Percentiles rank a stretch among this genome's conserved stretches.
Conservation (phyloP, 208 protist genomes). For the Phytomonas sp. region DNA sequence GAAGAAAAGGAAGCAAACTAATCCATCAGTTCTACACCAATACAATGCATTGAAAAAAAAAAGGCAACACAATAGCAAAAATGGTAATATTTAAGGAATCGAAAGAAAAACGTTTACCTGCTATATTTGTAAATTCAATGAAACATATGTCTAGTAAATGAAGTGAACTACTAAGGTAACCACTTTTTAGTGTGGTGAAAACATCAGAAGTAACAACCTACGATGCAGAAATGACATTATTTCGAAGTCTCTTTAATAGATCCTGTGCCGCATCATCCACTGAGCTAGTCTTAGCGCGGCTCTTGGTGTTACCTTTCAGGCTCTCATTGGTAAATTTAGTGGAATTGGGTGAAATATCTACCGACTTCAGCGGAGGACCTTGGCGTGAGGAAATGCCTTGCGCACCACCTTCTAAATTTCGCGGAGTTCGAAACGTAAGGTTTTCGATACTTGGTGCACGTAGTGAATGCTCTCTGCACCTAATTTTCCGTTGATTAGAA, state of each 20-base stretch:
- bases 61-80: neutral
- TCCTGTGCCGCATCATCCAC: neutral
- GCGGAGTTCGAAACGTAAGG: neutral
- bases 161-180: neutral
- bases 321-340: neutral
- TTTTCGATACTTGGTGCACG: neutral
- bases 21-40: neutral
- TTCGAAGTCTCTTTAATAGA: neutral
- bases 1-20: constrained; percentile 4
- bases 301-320: neutral
- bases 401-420: neutral
- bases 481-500: neutral
- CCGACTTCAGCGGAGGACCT: neutral
- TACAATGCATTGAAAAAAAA: neutral
- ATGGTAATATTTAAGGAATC: neutral
- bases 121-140: neutral
- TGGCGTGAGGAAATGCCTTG: neutral
- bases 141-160: neutral
- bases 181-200: neutral
- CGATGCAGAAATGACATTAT: neutral
- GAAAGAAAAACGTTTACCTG: neutral
- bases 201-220: neutral
- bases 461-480: neutral
- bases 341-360: neutral
- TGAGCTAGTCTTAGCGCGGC: neutral